Conservation (phyloP, 2,329 filamentous ascomycete genomes). For the Alternaria ventricosa region DNA sequence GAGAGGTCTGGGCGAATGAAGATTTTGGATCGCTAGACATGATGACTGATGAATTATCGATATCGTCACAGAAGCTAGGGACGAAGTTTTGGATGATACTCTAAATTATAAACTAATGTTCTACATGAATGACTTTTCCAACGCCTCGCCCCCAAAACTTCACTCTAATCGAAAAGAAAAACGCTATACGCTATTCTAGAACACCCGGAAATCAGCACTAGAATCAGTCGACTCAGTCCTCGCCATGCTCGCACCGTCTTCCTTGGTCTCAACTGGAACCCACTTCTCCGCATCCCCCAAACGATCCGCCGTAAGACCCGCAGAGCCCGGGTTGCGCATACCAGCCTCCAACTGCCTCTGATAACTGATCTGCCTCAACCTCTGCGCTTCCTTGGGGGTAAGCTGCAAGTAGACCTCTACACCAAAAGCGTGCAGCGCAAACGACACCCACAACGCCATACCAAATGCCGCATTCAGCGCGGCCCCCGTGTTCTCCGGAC, state of each 20-base stretch:
- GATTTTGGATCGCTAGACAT: neutral
- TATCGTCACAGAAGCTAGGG: neutral
- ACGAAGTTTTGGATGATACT: neutral
- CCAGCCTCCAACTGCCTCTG: constrained; percentile 63
- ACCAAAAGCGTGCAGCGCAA: constrained; percentile 56
- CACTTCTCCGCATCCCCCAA: constrained; percentile 39
- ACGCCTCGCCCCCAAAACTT: neutral
- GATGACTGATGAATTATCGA: neutral
- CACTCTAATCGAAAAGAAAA: neutral
- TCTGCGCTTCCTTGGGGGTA: constrained; percentile 61
- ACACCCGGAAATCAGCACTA: neutral
- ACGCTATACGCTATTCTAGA: neutral
- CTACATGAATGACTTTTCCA: neutral
- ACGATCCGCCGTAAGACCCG: constrained; percentile 34
- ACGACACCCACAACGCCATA: constrained; percentile 60
- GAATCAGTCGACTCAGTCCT: neutral
- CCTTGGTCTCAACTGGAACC: constrained; percentile 11
- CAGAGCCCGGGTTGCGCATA: constrained; percentile 52
- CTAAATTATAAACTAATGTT: neutral
- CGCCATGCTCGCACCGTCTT: constrained; percentile 4
- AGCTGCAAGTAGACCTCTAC: constrained; percentile 50
- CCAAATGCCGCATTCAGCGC: constrained; percentile 59
- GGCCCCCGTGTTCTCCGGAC: constrained; percentile 48
- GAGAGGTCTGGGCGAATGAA: neutral
- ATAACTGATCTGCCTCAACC: constrained; percentile 63